Base-by-base conservation (phyloP, 129 eudicot species). In the Tanacetum coccineum region DNA sequence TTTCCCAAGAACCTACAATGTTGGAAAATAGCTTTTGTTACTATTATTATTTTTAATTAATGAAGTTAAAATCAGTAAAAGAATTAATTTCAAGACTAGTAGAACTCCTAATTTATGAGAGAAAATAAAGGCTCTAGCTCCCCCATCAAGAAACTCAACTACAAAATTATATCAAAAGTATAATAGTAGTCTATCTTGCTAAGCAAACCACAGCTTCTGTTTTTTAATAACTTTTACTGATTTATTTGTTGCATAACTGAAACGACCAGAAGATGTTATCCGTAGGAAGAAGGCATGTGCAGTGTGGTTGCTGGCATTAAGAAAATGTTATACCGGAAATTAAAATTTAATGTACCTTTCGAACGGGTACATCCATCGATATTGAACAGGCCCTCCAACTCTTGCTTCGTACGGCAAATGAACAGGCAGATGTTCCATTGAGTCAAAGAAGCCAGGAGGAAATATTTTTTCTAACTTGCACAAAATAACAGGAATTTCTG, bases 251-350 rank as follows among this genome's bases (percentile, higher is more conserved):
- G 46, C n/a, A 14, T 61, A 46, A 59, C 52, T 82, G 74, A 95
- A 94, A 96, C 84, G 88, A 79, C 99, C 99, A 55, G 79, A 63
- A 51, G 97, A 85, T 58, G 46, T 94, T 13, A 76, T 82, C 58
- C 88, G 79, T 68, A 85, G 97, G 66, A 94, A 94, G 79, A 84
- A 62, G 70, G 65, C 85, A 66, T 83, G 60, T 70, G 90, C 95
- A 18, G 81, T 86, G 64, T 94, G 99, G 97, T 94, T 94, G 49
- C 99, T 97, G n/a, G n/a, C n/a, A n/a, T n/a, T n/a, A n/a, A n/a
- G n/a, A n/a, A n/a, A n/a, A n/a, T n/a, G n/a, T n/a, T n/a, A n/a
- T n/a, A n/a, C n/a, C n/a, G n/a, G n/a, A 69, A 8, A 0, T 74
- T 49, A 4, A 14, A 50, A 0, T n/a, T 12, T 12, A n/a, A 3